phyloP scores from a whole-genome alignment of 2,329 filamentous ascomycete genomes.

The Trichoderma atroviride region DNA sequence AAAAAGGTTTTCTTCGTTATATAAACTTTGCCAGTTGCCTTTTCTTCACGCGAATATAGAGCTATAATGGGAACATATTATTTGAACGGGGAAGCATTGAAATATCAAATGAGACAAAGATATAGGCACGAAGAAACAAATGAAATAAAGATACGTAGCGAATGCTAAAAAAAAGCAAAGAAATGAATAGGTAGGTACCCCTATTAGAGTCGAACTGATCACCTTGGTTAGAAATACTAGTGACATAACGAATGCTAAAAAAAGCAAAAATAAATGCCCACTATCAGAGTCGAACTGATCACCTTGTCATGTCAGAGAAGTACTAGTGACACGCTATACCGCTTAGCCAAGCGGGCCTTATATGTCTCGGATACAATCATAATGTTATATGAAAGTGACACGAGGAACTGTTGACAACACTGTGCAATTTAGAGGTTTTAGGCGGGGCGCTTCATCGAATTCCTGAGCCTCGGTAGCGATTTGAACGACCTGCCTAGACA shows the following conservation, averaged over 20 bases:
- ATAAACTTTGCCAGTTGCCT: no score
- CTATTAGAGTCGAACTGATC: slow-evolving; percentile 28
- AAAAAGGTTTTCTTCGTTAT: background rate
- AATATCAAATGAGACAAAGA: no score
- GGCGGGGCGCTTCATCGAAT: no score
- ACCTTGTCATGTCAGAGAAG: slow-evolving; percentile 26
- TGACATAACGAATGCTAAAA: slow-evolving; percentile 11
- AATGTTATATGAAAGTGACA: no score
- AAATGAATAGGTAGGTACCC: no score
- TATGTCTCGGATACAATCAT: no score
- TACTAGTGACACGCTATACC: slow-evolving; percentile 29
- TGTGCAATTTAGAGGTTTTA: no score
- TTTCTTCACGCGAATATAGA: no score
- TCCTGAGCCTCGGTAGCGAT: background rate
- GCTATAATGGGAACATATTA: no score
- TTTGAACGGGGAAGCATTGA: no score
- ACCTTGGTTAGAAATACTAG: slow-evolving; percentile 28
- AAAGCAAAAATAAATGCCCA: slow-evolving; percentile 23
- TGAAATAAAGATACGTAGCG: background rate
- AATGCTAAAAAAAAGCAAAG: background rate
- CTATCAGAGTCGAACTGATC: slow-evolving; percentile 28
- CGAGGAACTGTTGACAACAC: no score
- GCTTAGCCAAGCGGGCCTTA: slow-evolving; percentile 28
- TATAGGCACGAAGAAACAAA: no score
- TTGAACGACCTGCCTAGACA: slow-evolving; percentile 6